Conservation (phyloP, 2,329 filamentous ascomycete species). For the Sclerotinia spermophila region DNA sequence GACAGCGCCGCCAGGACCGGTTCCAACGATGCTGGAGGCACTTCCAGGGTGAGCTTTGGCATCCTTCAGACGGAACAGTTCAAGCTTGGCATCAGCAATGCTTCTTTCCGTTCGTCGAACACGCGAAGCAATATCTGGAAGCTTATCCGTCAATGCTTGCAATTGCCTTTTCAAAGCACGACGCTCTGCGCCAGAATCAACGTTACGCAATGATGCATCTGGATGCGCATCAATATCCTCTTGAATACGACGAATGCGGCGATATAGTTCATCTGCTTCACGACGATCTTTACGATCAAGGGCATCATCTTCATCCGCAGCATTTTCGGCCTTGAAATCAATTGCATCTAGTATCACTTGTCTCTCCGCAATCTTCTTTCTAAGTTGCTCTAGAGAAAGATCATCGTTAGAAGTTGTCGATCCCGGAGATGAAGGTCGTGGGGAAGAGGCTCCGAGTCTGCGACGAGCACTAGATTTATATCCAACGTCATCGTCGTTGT, state of each 20-base stretch:
- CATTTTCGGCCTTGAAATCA: constrained; percentile 91
- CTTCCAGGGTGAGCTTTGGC: constrained; percentile 86
- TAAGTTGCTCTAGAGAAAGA: constrained; percentile 77
- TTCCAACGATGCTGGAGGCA: constrained; percentile 79
- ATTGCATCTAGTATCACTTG: constrained; percentile 92
- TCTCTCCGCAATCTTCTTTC: constrained; percentile 90
- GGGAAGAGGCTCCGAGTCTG: constrained; percentile 68
- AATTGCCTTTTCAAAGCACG: constrained; percentile 84
- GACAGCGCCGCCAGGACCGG: constrained; percentile 82
- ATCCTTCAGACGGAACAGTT: constrained; percentile 90
- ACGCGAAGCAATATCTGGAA: constrained; percentile 88
- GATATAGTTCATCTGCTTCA: constrained; percentile 91
- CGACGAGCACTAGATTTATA: constrained; percentile 93
- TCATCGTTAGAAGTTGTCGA: constrained; percentile 74
- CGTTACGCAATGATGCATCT: constrained; percentile 63
- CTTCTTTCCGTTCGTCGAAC: constrained; percentile 87
- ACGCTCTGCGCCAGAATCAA: constrained; percentile 84
- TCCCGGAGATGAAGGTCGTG: constrained; percentile 72
- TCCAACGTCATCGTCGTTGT: constrained; percentile 87
- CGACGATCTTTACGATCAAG: constrained; percentile 86
- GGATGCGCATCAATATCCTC: constrained; percentile 93
- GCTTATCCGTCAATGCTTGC: constrained; percentile 80
- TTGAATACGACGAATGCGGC: constrained; percentile 84
- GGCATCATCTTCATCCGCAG: constrained; percentile 84
- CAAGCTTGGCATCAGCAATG: constrained; percentile 86